Evolutionary conservation across 2,329 filamentous ascomycete species (phyloP).

Genomic region (Cladobotryum protrusum): DNA sequence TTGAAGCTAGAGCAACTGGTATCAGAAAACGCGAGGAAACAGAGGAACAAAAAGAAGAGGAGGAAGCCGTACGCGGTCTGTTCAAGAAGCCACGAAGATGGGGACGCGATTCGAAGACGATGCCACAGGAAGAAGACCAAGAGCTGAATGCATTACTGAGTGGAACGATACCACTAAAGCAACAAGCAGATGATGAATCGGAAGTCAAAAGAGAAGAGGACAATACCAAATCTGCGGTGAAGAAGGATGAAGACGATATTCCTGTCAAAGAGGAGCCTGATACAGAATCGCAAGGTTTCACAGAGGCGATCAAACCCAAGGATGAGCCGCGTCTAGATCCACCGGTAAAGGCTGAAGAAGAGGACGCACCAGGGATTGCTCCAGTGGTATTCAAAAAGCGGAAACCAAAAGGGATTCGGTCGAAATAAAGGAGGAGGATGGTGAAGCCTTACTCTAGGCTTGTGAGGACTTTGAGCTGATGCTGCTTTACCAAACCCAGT

Average conservation of each 20-base stretch:
- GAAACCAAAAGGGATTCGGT: constrained; percentile 60
- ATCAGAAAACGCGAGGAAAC: constrained; percentile 57
- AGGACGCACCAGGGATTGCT: constrained; percentile 19
- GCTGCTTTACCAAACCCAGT: too few species aligned
- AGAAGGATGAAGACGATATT: constrained; percentile 24
- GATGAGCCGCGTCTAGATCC: constrained; percentile 3
- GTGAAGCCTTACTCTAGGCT: background rate
- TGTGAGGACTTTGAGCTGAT: too few species aligned
- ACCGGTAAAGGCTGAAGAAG: constrained; percentile 38
- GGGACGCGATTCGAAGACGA: constrained; percentile 48
- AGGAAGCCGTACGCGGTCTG: constrained; percentile 50
- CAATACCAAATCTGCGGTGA: constrained; percentile 18
- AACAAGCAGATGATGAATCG: constrained; percentile 14
- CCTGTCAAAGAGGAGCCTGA: constrained; percentile 36
- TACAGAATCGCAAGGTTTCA: constrained; percentile 14
- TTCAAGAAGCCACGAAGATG: constrained; percentile 54
- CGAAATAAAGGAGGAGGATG: constrained; percentile 39
- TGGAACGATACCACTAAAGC: constrained; percentile 22
- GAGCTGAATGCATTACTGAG: constrained; percentile 59
- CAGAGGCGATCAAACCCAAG: constrained; percentile 6
- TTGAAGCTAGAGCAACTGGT: constrained; percentile 47
- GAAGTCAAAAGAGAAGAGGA: constrained; percentile 22
- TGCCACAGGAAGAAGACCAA: constrained; percentile 39
- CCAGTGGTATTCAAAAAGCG: constrained; percentile 74
- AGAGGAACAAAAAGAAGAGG: constrained; percentile 56